These are phyloP conservation scores for Luzula sylvatica DNA, from an alignment of 176 grass and related monocot genomes.

Conservation along the genomic window DNA sequence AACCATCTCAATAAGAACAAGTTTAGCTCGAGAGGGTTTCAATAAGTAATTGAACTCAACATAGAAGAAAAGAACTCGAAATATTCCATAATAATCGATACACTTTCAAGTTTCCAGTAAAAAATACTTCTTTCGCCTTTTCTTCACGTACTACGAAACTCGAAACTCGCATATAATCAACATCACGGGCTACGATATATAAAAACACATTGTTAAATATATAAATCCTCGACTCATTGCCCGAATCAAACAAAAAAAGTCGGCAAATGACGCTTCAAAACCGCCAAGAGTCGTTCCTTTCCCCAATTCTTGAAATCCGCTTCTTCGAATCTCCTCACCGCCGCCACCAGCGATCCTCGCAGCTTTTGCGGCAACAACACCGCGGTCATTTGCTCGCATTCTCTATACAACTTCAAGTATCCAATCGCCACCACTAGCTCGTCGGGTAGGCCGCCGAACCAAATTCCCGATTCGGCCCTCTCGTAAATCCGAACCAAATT, in stretches of 20 bases:
- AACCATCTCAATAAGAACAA: no score
- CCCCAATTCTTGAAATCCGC: conserved; percentile 17
- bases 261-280: conserved; percentile 47
- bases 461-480: conserved; percentile 39
- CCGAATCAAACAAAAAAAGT: conserved; percentile 41
- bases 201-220: conserved; percentile 3
- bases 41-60: no score
- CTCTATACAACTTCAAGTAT: conserved; percentile 53
- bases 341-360: conserved; percentile 52
- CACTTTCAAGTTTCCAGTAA: no score
- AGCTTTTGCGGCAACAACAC: conserved; percentile 50
- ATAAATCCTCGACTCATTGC: no score
- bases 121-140: no score
- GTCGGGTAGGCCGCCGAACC: conserved; percentile 39
- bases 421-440: conserved; percentile 40
- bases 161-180: no score
- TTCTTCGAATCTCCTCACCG: conserved; percentile 34
- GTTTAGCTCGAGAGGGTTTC: no score
- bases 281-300: conserved; percentile 35
- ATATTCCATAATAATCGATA: no score
- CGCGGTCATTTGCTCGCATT: conserved; percentile 14
- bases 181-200: no score
- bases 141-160: no score
- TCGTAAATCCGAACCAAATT: conserved; percentile 50
- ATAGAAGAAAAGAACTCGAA: no score